Conservation (phyloP, 345 rosid genomes). For the Barbarea vulgaris region DNA sequence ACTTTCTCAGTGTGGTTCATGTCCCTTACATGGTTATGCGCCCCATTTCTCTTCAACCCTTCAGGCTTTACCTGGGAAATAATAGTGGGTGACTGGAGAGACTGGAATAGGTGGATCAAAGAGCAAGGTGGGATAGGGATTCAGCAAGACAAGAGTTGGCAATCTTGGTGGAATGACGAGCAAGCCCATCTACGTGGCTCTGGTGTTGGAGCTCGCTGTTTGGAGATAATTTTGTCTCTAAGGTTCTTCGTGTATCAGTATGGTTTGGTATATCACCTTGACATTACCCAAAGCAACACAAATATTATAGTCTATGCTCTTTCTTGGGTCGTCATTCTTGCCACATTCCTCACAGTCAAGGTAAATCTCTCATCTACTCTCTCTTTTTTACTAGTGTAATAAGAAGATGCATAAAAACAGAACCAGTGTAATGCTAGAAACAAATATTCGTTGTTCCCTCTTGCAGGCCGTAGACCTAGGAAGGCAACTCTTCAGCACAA, state of each 20-base stretch:
- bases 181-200: conserved; percentile 81
- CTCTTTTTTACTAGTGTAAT: not conserved
- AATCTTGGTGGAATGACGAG: conserved; percentile 96
- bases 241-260: conserved; percentile 95
- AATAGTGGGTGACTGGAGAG: conserved; percentile 95
- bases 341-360: conserved; percentile 80
- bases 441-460: not conserved
- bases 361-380: conserved; percentile 40
- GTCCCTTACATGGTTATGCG: conserved; percentile 92
- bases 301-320: conserved; percentile 85
- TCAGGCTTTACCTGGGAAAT: conserved; percentile 88
- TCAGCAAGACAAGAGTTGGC: conserved; percentile 95
- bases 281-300: conserved; percentile 82
- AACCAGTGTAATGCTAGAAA: not conserved
- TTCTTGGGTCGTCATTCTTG: conserved; percentile 88
- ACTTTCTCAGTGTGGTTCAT: conserved; percentile 95
- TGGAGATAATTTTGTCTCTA: conserved; percentile 76
- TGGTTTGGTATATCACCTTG: conserved; percentile 97
- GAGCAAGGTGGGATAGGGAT: conserved; percentile 96
- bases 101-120: conserved; percentile 97
- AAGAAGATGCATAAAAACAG: not conserved
- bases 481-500: conserved; percentile 72
- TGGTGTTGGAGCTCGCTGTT: conserved; percentile 69
- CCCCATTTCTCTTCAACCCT: conserved; percentile 94
- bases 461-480: conserved; percentile 90